A percentile compares a stretch with the other conserved stretches of the same genome.
These are phyloP conservation scores for Aspergillus funiculosus DNA, from an alignment of 495 filamentous ascomycete species.

Conservation along the genomic window DNA sequence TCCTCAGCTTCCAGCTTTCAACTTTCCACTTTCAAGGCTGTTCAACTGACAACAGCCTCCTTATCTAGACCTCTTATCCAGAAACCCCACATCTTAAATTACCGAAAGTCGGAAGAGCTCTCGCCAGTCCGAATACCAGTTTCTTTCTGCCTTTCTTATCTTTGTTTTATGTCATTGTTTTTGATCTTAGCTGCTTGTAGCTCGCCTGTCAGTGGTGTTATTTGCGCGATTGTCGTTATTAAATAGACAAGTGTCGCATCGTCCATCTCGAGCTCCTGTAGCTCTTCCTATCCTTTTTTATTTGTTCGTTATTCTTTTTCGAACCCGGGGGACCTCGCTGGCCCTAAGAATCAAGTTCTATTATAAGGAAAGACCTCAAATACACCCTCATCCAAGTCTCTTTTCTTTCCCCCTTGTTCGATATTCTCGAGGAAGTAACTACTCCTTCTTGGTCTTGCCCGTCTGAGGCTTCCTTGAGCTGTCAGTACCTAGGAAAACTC, in stretches of 20 bases:
- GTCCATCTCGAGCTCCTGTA: background rate
- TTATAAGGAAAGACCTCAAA: background rate
- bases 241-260: background rate
- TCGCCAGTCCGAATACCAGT: background rate
- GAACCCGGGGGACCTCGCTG: no score
- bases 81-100: slow-evolving; percentile 7
- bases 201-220: background rate
- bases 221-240: background rate
- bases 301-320: background rate
- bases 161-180: slow-evolving; percentile 8
- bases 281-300: background rate
- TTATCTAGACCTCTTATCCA: background rate
- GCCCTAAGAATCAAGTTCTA: no score
- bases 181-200: background rate
- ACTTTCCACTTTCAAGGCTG: background rate
- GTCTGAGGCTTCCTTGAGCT: background rate
- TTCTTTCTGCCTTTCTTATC: slow-evolving; percentile 3
- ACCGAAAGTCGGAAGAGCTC: slow-evolving; percentile 6
- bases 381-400: background rate
- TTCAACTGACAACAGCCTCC: no score
- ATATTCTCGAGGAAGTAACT: no score
- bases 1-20: background rate
- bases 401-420: background rate
- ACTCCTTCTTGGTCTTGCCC: background rate
- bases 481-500: no score